Conservation (phyloP, 2,329 filamentous ascomycete genomes). For the Neofusicoccum umdonicola region DNA sequence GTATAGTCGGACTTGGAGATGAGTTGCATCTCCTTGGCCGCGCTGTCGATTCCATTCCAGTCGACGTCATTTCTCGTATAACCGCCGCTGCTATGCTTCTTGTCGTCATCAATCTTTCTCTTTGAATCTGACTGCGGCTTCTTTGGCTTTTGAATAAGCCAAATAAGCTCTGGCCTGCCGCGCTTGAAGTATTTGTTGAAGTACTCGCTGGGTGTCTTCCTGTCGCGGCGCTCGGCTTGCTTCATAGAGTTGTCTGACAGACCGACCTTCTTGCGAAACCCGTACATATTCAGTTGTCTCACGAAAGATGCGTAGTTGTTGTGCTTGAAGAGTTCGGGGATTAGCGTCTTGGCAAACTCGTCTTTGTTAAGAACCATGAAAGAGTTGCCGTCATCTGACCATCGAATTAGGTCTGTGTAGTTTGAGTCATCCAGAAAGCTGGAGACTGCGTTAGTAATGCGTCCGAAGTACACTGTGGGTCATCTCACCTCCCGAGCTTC, state of each 20-base stretch:
- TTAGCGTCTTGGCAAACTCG: constrained; percentile 72
- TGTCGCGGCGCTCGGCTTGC: constrained; percentile 93
- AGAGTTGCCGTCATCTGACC: constrained; percentile 94
- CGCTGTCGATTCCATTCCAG: constrained; percentile 28
- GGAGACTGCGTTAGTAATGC: constrained; percentile 22
- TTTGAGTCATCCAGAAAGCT: constrained; percentile 93
- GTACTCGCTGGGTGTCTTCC: constrained; percentile 98
- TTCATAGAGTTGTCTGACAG: constrained; percentile 97
- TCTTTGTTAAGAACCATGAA: constrained; percentile 97
- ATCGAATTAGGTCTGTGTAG: constrained; percentile 92
- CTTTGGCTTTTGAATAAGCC: constrained; percentile 95
- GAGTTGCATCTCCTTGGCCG: constrained; percentile 44
- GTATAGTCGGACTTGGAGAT: constrained; percentile 71
- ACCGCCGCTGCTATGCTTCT: constrained; percentile 72
- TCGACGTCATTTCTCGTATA: constrained; percentile 45
- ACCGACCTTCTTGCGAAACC: constrained; percentile 56
- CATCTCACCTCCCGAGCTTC: constrained; percentile 85
- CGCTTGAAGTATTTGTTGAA: constrained; percentile 95
- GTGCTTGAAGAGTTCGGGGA: constrained; percentile 75
- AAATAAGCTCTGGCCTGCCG: constrained; percentile 86
- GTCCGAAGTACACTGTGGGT: neutral
- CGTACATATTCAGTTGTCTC: constrained; percentile 63
- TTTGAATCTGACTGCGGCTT: constrained; percentile 56
- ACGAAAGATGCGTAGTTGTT: constrained; percentile 79
- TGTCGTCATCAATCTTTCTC: constrained; percentile 55